Percentiles rank a stretch among this genome's conserved stretches.
Conservation (phyloP, 192 early-diverging fungal species). For the Rhizoclosmatium globosum region DNA sequence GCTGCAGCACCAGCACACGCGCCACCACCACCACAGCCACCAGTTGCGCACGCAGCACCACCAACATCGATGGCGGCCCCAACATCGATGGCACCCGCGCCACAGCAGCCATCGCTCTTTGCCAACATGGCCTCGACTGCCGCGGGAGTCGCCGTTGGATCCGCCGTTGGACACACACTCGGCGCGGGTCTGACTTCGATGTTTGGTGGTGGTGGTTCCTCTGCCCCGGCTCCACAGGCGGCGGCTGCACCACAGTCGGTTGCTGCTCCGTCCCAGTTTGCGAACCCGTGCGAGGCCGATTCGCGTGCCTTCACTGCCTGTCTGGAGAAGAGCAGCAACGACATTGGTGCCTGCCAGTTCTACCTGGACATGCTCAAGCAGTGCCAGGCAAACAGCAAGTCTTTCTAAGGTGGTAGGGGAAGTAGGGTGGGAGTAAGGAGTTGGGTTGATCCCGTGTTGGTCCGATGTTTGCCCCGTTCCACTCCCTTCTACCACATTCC, state of each 20-base stretch:
- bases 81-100: background rate
- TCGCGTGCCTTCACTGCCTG: slow-evolving; percentile 80
- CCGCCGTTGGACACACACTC: slow-evolving; percentile 70
- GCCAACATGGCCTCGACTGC: slow-evolving; percentile 93
- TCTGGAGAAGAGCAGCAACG: slow-evolving; percentile 81
- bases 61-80: background rate
- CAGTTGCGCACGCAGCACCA: slow-evolving; percentile 36
- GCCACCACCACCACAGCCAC: slow-evolving; percentile 34
- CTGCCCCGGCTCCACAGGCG: slow-evolving; percentile 26
- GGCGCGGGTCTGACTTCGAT: slow-evolving; percentile 54
- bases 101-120: slow-evolving; percentile 58
- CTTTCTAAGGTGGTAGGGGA: no score
- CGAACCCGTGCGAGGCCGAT: slow-evolving; percentile 45
- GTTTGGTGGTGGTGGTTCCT: slow-evolving; percentile 43
- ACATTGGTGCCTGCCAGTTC: slow-evolving; percentile 86
- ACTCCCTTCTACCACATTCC: no score
- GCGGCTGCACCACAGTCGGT: slow-evolving; percentile 26
- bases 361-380: slow-evolving; percentile 92
- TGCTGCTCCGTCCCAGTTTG: slow-evolving; percentile 43
- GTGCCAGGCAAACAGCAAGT: slow-evolving; percentile 65
- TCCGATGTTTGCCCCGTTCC: no score
- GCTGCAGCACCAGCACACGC: slow-evolving; percentile 56
- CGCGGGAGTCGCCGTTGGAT: slow-evolving; percentile 93
- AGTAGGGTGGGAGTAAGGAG: no score
- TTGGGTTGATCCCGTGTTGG: no score